Base-by-base conservation (phyloP, 1,139 yeast species). In the Yamadazyma membranifaciens region DNA sequence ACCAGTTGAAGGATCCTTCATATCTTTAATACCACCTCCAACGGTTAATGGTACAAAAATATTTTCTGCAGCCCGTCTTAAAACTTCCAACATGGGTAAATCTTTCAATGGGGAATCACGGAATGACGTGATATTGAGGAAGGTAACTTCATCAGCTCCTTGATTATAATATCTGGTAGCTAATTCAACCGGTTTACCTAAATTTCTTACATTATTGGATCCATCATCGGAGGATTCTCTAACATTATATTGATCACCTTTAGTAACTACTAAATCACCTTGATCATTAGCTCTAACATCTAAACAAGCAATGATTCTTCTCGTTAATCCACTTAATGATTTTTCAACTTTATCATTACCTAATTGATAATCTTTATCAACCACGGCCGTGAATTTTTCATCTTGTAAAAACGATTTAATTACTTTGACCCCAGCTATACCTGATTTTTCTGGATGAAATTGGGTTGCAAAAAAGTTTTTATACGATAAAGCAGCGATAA, bases 171-270 rank as follows among this genome's bases (percentile, higher is more conserved):
- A 92, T 53, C 81, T 81, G 45, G 88, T 84, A 3, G 98, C 98
- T 61, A 92, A 69, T 56, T 87, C 89, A 1, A 92, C 96, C 1
- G 98, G 98, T 60, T 92, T 92, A 20, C 98, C 98, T 44, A 92
- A 71, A 57, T 92, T 92, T 61, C 98, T 77, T 12, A 92, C 96
- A 35, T 77, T 74, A 33, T 54, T 52, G 9, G 53, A 54, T 39
- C 74, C 75, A 15, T 59, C 68, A 12, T 65, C 56, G 47, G 83
- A 75, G 3, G 43, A 31, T 55, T 89, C 97, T 50, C 98, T 79
- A 3, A 92, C 98, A 62, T 92, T 96, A 59, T 92, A 92, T 60
- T 92, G 98, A 56, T 92, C 98, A 43, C 98, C 98, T 63, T 92
- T 92, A 1, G 98, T 92, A 27, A 92, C 98, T 0, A 92, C 98